Conservation (phyloP, 345 rosid species). For the Odontarrhena argentea region DNA sequence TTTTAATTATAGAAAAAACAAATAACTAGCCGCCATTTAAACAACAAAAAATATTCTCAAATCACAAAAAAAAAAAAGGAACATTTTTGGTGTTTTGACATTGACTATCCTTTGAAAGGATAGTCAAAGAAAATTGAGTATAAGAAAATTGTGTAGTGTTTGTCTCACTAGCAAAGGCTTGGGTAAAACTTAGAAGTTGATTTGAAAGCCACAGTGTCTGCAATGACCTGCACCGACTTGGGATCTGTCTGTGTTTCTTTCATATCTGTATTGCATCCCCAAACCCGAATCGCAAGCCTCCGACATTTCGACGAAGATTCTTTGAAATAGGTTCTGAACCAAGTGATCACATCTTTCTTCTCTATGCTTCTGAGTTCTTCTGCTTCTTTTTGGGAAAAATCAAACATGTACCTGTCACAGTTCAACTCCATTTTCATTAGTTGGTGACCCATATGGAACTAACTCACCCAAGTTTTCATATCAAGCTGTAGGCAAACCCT, state of each 20-base stretch:
- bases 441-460: not conserved
- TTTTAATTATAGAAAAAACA: too few relatives aligned
- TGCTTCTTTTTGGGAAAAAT: conserved; percentile 69
- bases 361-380: conserved; percentile 62
- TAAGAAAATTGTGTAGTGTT: not conserved
- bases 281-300: conserved; percentile 76
- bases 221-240: conserved; percentile 47
- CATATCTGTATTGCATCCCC: conserved; percentile 81
- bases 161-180: conserved; percentile 56
- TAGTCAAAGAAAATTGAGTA: conserved; percentile 4
- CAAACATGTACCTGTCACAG: conserved; percentile 72
- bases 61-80: conserved; percentile 2
- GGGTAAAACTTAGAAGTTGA: conserved; percentile 64
- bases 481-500: not conserved
- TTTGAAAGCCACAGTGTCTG: conserved; percentile 62
- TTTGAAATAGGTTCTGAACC: conserved; percentile 69
- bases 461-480: not conserved
- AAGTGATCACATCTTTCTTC: conserved; percentile 64
- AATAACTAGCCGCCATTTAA: conserved; percentile 3
- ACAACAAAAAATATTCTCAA: conserved; percentile 16
- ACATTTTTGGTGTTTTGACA: not conserved
- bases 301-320: conserved; percentile 72
- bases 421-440: conserved; percentile 29
- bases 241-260: conserved; percentile 47
- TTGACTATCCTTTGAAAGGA: not conserved